Evolutionary conservation across 192 early-diverging fungal species (phyloP).

Genomic region (Oehlia diaphana): DNA sequence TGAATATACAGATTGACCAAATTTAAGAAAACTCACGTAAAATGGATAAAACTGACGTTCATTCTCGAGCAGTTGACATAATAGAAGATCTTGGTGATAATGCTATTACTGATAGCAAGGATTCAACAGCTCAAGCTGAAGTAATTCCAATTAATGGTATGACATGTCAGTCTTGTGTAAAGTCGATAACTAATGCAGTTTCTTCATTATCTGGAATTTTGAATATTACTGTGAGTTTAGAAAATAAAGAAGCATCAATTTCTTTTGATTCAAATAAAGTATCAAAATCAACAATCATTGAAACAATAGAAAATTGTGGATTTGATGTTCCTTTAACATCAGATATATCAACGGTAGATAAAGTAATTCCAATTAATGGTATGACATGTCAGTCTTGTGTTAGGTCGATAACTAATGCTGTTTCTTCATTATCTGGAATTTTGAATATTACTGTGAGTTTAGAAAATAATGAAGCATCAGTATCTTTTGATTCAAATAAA

Average conservation of each 20-base stretch:
- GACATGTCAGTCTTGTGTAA: conserved; percentile 27
- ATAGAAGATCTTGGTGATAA: conserved; percentile 6
- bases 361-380: neutral
- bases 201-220: neutral
- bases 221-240: conserved; percentile 31
- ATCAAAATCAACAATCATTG: conserved; percentile 32
- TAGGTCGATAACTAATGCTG: conserved; percentile 16
- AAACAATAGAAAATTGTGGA: conserved; percentile 66
- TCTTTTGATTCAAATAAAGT: conserved; percentile 20
- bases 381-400: conserved; percentile 25
- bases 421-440: neutral
- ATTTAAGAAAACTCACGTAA: neutral
- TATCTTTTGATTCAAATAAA: conserved; percentile 25
- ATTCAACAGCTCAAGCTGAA: neutral
- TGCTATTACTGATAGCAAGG: neutral
- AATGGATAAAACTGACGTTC: neutral
- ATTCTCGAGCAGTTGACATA: neutral
- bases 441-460: conserved; percentile 31
- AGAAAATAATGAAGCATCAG: conserved; percentile 35
- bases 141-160: conserved; percentile 2
- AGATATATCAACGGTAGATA: neutral
- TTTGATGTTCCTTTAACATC: conserved; percentile 58
- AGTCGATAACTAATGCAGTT: conserved; percentile 17
- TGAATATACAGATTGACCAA: neutral
- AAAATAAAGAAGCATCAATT: conserved; percentile 38